These are phyloP conservation scores for Pontederia crassipes DNA, from an alignment of 176 grass and related monocot genomes.

Conservation along the genomic window DNA sequence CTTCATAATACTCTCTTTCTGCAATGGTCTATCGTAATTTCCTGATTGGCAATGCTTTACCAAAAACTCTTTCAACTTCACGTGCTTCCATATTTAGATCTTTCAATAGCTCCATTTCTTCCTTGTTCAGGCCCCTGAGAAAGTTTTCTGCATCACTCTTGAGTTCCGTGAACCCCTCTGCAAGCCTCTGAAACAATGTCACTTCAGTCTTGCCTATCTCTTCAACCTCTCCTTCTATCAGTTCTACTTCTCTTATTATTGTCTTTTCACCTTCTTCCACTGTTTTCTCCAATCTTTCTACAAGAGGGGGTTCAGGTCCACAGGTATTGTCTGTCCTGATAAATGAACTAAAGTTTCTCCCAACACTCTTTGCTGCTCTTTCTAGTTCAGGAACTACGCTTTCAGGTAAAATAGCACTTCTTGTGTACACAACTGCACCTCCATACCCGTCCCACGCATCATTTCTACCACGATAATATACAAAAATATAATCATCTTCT, in stretches of 20 bases:
- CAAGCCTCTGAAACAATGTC: constrained; percentile 46
- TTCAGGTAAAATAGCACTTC: constrained; percentile 53
- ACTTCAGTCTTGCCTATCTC: constrained; percentile 66
- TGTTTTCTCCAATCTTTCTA: constrained; percentile 68
- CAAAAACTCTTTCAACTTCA: constrained; percentile 69
- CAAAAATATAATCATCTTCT: constrained; percentile 87
- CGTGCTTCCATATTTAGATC: constrained; percentile 75
- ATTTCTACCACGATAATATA: constrained; percentile 88
- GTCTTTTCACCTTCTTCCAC: constrained; percentile 74
- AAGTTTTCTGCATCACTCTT: constrained; percentile 58
- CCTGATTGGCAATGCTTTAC: constrained; percentile 63
- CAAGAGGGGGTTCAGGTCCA: constrained; percentile 78
- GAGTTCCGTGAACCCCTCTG: constrained; percentile 53
- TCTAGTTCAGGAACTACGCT: constrained; percentile 71
- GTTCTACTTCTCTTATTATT: constrained; percentile 63
- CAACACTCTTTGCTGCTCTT: constrained; percentile 53
- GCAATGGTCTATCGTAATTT: constrained; percentile 49
- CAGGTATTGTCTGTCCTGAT: constrained; percentile 81
- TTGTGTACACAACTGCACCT: constrained; percentile 77
- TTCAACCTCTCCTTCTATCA: constrained; percentile 58
- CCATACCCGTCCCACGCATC: constrained; percentile 98
- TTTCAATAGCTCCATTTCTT: constrained; percentile 89
- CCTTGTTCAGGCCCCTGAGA: constrained; percentile 60
- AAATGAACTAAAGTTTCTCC: constrained; percentile 63
- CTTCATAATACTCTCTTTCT: too few species aligned